Base-by-base conservation (phyloP, 805 yeast genomes). In the Wilhelminamyces savonicus region DNA sequence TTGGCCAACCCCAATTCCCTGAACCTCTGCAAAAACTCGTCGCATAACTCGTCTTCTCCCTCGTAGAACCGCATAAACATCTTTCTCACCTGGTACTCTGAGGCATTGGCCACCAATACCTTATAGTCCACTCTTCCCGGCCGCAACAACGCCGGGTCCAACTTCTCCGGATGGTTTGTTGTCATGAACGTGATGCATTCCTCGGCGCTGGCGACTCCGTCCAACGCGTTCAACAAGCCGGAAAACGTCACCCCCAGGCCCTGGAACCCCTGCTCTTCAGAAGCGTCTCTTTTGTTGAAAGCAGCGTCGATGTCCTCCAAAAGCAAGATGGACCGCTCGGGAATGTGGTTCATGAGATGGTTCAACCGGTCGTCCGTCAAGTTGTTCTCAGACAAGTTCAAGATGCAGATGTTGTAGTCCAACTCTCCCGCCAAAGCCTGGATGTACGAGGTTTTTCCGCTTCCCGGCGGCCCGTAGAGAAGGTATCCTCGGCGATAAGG, bases 111-210 rank as follows among this genome's bases (percentile, higher is more conserved):
- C 23, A 92, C 74, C 46, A 79, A 62, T 13, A 78, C 80, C 57
- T 86, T 85, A 54, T 69, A 78, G 52, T 92, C 98, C 19, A 92
- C 80, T 56, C 98, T 71, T 3, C 98, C 98, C 0, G 98, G 98
- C 41, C 98, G 71, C 52, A 92, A 61, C 25, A 92, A 69, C 0
- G 98, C 98, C 1, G 96, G 86, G 48, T 92, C 98, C 22, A 92
- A 64, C 39, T 76, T 76, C 39, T 92, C 97, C 0, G 97, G 96
- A 50, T 92, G 98, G 56, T 92, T 92, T 13, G 98, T 90, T 13
- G 98, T 92, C 98, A 92, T 92, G 56, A 92, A 92, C 0, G 97
- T 90, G 20, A 92, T 70, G 26, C 95, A 82, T 50, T 92, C 97
- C 50, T 92, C 98, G 2, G 97, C 95, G 17, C 95, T 84, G 3